Evolutionary conservation across 1,284 basidiomycete species (phyloP), one percentile per base, ranked within the genome.

Genomic region (Puccinia triticina): DNA sequence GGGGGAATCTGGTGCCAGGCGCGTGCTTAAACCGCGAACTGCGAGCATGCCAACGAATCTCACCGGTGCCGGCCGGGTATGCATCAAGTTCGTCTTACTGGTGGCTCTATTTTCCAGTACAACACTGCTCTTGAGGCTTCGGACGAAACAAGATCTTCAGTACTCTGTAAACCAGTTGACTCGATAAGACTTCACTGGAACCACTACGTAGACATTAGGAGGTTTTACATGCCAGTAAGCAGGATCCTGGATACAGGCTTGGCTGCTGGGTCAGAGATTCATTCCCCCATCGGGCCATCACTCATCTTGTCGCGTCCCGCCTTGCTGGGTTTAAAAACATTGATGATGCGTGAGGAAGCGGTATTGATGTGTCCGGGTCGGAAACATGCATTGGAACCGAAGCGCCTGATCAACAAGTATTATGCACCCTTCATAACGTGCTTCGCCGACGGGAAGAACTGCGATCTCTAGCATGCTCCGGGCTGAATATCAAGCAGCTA

Each of bases 281-380:
- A n/a, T n/a, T 37, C 26, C 8, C 57, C 18, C 34, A 66, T 66
- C 61, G n/a, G n/a, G n/a, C n/a, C 12, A 37, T 34, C 26, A 37
- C 61, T 43, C 40, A 43, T n/a, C 64, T 43, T 66, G 64, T 66
- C 64, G 34, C 64, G 37, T 66, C 37, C 43, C 37, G 64, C 32
- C 37, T 23, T 40, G 14, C 34, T 40, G 64, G 37, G 37, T 43
- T 66, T 37, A 3, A 32, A 4, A 43, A 43, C n/a, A n/a, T n/a
- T n/a, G n/a, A n/a, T n/a, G n/a, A n/a, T n/a, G n/a, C n/a, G n/a
- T n/a, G n/a, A n/a, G n/a, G n/a, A n/a, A n/a, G n/a, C n/a, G n/a
- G n/a, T n/a, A n/a, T n/a, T n/a, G 16, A 57, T 57, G 55, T 29
- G 21, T 57, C 55, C 55, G n/a, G n/a, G 12, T 57, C n/a, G 55